Evolutionary conservation across 2,329 filamentous ascomycete genomes (phyloP).

Genomic region (Pseudogymnoascus verrucosus): DNA sequence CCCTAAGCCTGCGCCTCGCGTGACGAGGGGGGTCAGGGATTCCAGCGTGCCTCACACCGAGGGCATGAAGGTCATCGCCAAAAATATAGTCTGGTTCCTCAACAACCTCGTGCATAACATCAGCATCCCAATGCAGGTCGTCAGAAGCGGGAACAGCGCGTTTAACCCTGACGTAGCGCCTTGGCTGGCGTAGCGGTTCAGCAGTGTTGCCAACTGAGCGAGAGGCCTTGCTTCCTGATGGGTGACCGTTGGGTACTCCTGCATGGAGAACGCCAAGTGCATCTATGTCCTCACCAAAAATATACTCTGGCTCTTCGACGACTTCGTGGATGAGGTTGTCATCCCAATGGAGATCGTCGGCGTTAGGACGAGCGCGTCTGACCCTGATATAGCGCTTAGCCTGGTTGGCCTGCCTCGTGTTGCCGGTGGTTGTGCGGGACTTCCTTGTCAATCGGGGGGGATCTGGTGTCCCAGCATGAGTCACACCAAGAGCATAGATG

Average conservation of each 20-base stretch:
- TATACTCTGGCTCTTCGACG: neutral
- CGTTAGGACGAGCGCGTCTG: neutral
- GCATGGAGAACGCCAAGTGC: neutral
- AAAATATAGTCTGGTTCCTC: neutral
- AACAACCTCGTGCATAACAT: neutral
- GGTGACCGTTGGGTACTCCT: neutral
- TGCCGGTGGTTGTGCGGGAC: neutral
- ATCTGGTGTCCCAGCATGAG: neutral
- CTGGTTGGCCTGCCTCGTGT: neutral
- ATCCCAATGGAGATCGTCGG: neutral
- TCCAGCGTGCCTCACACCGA: neutral
- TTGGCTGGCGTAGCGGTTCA: too few species aligned
- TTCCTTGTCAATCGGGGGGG: neutral
- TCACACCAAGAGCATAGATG: neutral
- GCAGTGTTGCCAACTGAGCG: too few species aligned
- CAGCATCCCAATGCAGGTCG: neutral
- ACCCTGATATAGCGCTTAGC: neutral
- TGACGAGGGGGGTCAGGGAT: neutral
- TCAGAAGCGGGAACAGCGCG: neutral
- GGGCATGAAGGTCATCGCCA: neutral
- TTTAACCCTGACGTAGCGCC: neutral
- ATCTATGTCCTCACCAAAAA: neutral
- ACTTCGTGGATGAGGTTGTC: neutral
- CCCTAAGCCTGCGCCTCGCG: neutral
- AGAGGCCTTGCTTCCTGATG: too few species aligned